These are phyloP conservation scores for Colletotrichum australisinense DNA, from an alignment of 2,329 filamentous ascomycete genomes.

Conservation along the genomic window DNA sequence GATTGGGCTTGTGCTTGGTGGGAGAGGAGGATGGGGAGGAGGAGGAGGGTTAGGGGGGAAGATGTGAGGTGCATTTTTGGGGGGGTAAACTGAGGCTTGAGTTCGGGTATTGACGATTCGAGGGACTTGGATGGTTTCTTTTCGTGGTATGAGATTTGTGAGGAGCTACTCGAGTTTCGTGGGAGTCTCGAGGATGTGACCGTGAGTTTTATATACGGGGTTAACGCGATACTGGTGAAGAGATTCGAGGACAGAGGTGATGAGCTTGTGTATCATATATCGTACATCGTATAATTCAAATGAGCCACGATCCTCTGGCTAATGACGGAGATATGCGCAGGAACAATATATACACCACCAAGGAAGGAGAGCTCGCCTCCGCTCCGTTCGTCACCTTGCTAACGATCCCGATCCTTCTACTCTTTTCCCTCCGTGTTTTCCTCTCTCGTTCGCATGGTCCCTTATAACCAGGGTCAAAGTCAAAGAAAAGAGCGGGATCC, in stretches of 20 bases:
- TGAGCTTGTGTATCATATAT: background rate
- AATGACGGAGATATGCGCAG: background rate
- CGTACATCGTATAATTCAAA: background rate
- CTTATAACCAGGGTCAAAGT: too few relatives aligned
- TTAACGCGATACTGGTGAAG: background rate
- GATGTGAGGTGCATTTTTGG: background rate
- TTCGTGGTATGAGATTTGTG: background rate
- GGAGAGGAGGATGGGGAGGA: constrained; percentile 37
- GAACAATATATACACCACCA: background rate
- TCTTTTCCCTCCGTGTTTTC: too few relatives aligned
- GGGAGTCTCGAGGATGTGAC: background rate
- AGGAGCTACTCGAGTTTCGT: background rate
- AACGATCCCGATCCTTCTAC: too few relatives aligned
- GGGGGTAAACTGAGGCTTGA: background rate
- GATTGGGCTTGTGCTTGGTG: constrained; percentile 38
- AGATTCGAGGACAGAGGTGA: background rate
- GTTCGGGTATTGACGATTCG: background rate
- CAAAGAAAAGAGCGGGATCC: too few relatives aligned
- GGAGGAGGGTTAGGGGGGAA: constrained; percentile 36
- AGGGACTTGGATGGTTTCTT: background rate
- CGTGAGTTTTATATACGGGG: background rate
- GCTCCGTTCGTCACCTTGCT: too few relatives aligned
- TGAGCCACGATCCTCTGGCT: background rate
- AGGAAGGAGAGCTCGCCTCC: too few relatives aligned
- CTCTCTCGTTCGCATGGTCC: too few relatives aligned